These are phyloP conservation scores for Pelagomonas calceolata DNA, from an alignment of 108 stramenopile species.

Conservation along the genomic window DNA sequence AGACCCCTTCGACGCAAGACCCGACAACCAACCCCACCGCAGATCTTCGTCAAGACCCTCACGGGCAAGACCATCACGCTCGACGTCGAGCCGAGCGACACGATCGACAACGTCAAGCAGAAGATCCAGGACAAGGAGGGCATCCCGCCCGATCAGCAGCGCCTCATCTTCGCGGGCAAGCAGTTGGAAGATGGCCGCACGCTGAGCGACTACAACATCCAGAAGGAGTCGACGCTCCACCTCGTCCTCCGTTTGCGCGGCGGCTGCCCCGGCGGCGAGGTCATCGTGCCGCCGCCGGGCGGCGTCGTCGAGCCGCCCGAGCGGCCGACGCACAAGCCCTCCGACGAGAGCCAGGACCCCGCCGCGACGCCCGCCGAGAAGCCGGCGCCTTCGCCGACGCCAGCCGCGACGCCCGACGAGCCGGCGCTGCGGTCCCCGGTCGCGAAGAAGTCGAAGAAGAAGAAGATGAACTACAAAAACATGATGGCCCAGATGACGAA, in stretches of 20 bases:
- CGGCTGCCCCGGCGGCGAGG: constrained; percentile 9
- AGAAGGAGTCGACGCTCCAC: constrained; percentile 57
- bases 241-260: constrained; percentile 50
- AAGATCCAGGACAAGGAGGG: constrained; percentile 69
- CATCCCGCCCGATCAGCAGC: constrained; percentile 50
- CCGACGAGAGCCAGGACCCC: not conserved
- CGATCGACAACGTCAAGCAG: constrained; percentile 88
- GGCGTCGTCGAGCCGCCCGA: not conserved
- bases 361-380: not conserved
- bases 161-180: constrained; percentile 49
- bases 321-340: not conserved
- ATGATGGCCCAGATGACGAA: not conserved
- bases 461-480: not conserved
- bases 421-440: not conserved
- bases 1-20: too few relatives aligned
- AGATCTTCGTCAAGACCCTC: constrained; percentile 90
- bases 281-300: not conserved
- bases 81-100: constrained; percentile 96
- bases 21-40: too few relatives aligned
- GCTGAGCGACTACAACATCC: constrained; percentile 50
- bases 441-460: not conserved
- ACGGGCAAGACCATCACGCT: constrained; percentile 92
- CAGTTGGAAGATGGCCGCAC: constrained; percentile 51
- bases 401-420: not conserved
- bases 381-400: not conserved